phyloP scores from a whole-genome alignment of 495 filamentous ascomycete species.

The Xylaria curta region DNA sequence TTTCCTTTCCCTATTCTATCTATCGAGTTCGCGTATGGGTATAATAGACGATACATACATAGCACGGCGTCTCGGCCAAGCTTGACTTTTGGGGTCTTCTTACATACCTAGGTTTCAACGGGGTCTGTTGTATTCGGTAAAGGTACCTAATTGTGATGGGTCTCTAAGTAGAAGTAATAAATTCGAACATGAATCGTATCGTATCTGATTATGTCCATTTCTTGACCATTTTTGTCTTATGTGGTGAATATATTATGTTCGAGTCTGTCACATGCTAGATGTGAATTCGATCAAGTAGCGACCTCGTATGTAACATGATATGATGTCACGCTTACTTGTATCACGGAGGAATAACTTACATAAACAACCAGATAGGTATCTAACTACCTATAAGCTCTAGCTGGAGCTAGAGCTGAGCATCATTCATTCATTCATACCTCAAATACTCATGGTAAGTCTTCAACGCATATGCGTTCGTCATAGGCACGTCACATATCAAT shows the following conservation, averaged over 20 bases:
- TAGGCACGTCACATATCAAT: background rate
- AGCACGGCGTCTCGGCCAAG: conserved; percentile 3
- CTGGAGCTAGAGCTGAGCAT: background rate
- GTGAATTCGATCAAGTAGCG: background rate
- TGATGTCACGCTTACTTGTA: background rate
- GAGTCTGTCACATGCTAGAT: background rate
- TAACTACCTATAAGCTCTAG: too few relatives aligned
- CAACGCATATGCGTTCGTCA: background rate
- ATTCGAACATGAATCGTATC: background rate
- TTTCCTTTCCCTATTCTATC: background rate
- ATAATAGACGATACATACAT: background rate
- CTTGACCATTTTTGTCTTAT: too few relatives aligned
- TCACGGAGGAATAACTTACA: background rate
- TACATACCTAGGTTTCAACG: background rate
- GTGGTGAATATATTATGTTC: background rate
- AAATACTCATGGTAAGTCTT: background rate
- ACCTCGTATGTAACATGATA: background rate
- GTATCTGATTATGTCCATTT: background rate
- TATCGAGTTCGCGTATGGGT: too few relatives aligned
- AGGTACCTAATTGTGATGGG: background rate
- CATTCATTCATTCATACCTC: background rate
- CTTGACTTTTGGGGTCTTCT: background rate
- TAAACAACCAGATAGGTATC: background rate
- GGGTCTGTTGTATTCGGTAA: background rate
- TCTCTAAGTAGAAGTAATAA: background rate